Base-by-base conservation (phyloP, 1,139 yeast genomes). In the Pneumocystis oryctolagi region DNA sequence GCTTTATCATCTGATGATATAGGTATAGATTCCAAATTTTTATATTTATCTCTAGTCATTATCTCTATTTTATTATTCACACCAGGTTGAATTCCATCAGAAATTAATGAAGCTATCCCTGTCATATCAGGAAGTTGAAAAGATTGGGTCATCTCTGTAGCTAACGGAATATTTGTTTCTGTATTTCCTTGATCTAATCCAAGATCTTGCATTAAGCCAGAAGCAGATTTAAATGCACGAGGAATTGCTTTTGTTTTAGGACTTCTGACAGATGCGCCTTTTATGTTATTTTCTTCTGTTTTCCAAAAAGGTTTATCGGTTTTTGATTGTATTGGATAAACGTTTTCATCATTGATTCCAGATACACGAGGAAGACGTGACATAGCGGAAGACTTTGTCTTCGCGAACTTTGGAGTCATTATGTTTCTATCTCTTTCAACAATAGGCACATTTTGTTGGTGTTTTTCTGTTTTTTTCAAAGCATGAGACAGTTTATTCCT, bases 1-100 rank as follows among this genome's bases (percentile, higher is more conserved):
- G 64, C 66, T 57, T 65, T 68, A 42, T 67, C 68, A 31, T 67
- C 68, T 30, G 65, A 68, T 14, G 67, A 65, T 42, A 67, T 59
- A 5, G 69, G 67, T 12, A 67, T 64, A 6, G 68, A 64, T 30
- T 66, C 66, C 12, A 47, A 25, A 47, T 47, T 14, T n/a, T 47
- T 47, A 47, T 47, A 47, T 12, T 47, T 47, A 25, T 47, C 55
- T 47, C 25, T 47, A 47, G 55, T 47, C 20, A 47, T 47, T 2
- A 47, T 20, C 25, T 47, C 55, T 25, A 47, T 47, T 47, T 47
- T 47, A n/a, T n/a, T n/a, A 28, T 25, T 47, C 4, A 20, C 28
- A 32, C 67, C 60, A 18, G 61, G 61, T 5, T 62, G 32, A 14
- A 8, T 9, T 4, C 28, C 59, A 57, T 57, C 59, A 20, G n/a